Percentiles rank a stretch among this genome's conserved stretches.
Evolutionary conservation across 306 rosid species (phyloP).

Genomic region (Begonia loranthoides): DNA sequence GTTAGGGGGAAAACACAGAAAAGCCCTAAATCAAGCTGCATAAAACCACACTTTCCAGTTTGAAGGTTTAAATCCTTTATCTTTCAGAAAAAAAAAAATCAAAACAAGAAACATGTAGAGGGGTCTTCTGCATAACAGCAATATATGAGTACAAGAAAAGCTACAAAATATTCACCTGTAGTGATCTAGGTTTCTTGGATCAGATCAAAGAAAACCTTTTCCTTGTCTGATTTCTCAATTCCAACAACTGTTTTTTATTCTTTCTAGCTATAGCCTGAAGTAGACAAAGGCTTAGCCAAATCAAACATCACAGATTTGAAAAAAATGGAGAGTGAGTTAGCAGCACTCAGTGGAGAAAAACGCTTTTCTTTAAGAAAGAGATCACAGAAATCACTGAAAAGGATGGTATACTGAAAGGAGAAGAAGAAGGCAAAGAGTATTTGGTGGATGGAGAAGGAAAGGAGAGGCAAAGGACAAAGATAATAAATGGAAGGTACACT

Average conservation of each 20-base stretch:
- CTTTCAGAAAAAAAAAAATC: background rate
- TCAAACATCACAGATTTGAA: no score
- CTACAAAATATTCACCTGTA: slow-evolving; percentile 4
- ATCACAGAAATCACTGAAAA: slow-evolving; percentile 33
- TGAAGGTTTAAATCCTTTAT: no score
- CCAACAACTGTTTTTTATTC: background rate
- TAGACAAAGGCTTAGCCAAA: no score
- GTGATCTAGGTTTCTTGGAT: slow-evolving; percentile 15
- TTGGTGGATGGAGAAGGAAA: slow-evolving; percentile 85
- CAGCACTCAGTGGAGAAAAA: background rate
- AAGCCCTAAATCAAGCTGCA: slow-evolving; percentile 12
- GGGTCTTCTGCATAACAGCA: no score
- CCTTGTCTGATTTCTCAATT: no score
- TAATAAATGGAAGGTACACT: slow-evolving; percentile 84
- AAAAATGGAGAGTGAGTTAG: no score
- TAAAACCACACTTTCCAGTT: background rate
- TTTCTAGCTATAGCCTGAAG: background rate
- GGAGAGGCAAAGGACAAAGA: slow-evolving; percentile 89
- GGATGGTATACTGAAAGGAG: slow-evolving; percentile 13
- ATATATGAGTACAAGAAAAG: background rate
- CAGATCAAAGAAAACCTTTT: slow-evolving; percentile 2
- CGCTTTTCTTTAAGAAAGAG: no score
- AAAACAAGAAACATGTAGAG: background rate
- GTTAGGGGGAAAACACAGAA: background rate
- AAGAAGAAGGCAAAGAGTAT: slow-evolving; percentile 26